Conservation (phyloP, 2,329 filamentous ascomycete genomes). For the Colletotrichum aenigma region DNA sequence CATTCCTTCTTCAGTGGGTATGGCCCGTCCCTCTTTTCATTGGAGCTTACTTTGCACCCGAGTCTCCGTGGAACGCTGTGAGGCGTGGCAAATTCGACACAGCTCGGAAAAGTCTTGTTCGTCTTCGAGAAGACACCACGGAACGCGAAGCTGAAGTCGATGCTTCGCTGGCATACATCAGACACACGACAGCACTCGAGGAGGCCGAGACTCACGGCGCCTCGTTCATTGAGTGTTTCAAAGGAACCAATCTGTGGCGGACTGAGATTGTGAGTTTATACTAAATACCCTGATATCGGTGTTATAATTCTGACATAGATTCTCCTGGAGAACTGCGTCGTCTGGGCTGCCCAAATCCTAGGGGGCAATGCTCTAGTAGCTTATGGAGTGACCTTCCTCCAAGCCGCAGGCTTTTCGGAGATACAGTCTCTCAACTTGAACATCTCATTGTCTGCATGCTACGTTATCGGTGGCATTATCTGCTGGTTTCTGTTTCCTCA, state of each 20-base stretch:
- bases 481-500: constrained; percentile 44
- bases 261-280: constrained; percentile 37
- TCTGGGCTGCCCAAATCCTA: constrained; percentile 42
- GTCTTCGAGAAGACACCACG: constrained; percentile 25
- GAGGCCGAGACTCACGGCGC: constrained; percentile 40
- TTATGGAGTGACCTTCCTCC: constrained; percentile 41
- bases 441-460: constrained; percentile 41
- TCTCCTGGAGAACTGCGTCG: constrained; percentile 34
- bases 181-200: constrained; percentile 50
- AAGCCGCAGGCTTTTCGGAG: constrained; percentile 39
- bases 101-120: constrained; percentile 26
- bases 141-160: constrained; percentile 30
- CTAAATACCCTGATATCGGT: neutral
- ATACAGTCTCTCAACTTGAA: constrained; percentile 42
- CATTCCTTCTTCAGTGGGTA: constrained; percentile 44
- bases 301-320: neutral
- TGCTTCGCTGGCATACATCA: constrained; percentile 38
- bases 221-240: constrained; percentile 50
- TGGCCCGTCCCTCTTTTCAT: constrained; percentile 37
- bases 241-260: constrained; percentile 48
- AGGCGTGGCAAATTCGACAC: constrained; percentile 29
- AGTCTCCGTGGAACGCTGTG: constrained; percentile 40
- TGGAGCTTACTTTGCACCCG: constrained; percentile 34
- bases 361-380: constrained; percentile 39
- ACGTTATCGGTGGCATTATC: constrained; percentile 41